phyloP scores from a whole-genome alignment of 2,329 filamentous ascomycete genomes.

The Alternaria ethzedia region DNA sequence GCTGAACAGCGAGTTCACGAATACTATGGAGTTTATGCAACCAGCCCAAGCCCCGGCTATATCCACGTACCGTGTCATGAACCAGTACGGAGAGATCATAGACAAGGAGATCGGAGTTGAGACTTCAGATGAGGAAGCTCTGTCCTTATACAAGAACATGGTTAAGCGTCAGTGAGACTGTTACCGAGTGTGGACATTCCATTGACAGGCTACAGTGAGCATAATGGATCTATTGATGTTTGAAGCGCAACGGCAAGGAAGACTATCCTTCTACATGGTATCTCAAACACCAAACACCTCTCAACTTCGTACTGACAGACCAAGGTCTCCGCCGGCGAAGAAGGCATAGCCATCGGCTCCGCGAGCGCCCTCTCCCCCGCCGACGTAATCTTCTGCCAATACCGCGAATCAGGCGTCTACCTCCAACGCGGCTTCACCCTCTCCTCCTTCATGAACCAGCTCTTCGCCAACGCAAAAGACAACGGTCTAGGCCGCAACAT shows the following conservation, averaged over 20 bases:
- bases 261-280: conserved; percentile 96
- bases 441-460: conserved; percentile 91
- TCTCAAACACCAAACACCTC: neutral
- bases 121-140: conserved; percentile 67
- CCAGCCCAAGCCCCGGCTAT: conserved; percentile 75
- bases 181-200: neutral
- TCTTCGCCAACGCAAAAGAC: conserved; percentile 88
- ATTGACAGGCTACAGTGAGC: conserved; percentile 57
- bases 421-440: conserved; percentile 86
- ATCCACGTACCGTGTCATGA: conserved; percentile 88
- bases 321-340: conserved; percentile 81
- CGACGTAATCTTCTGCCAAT: conserved; percentile 93
- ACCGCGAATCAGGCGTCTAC: conserved; percentile 91
- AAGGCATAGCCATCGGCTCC: conserved; percentile 89
- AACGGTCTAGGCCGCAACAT: conserved; percentile 86
- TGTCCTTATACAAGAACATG: conserved; percentile 70
- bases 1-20: conserved; percentile 90
- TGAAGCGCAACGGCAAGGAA: conserved; percentile 93
- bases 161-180: conserved; percentile 54
- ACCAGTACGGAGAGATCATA: conserved; percentile 84
- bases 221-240: conserved; percentile 99
- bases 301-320: neutral
- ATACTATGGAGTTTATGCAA: conserved; percentile 75
- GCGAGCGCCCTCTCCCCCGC: conserved; percentile 81
- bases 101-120: conserved; percentile 72